These are phyloP conservation scores for Holtermanniella nyarrowii DNA, from an alignment of 768 basidiomycete genomes.

Conservation along the genomic window DNA sequence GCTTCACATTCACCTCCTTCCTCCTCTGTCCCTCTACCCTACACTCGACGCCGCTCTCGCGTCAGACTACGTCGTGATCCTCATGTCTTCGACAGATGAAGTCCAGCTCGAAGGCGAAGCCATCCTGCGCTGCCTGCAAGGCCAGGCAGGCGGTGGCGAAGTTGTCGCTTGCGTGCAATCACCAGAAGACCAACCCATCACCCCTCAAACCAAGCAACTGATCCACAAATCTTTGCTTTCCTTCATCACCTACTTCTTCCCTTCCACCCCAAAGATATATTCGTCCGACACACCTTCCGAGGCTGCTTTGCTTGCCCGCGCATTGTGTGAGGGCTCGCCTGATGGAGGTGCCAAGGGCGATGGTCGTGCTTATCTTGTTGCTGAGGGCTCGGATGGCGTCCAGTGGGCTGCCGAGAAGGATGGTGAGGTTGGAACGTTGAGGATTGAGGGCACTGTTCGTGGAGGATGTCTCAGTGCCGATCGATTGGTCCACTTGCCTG, in stretches of 20 bases:
- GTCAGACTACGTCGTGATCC: constrained; percentile 81
- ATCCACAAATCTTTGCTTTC: constrained; percentile 81
- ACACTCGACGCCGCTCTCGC: constrained; percentile 75
- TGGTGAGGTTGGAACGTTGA: constrained; percentile 52
- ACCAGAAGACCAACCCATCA: constrained; percentile 40
- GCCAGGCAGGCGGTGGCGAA: constrained; percentile 71
- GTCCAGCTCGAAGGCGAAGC: constrained; percentile 80
- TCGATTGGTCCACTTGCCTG: constrained; percentile 74
- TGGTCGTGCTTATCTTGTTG: constrained; percentile 64
- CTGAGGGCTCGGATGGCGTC: constrained; percentile 47
- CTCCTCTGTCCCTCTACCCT: constrained; percentile 60
- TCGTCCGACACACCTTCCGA: constrained; percentile 47
- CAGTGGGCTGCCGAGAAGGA: constrained; percentile 46
- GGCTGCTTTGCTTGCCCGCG: constrained; percentile 49
- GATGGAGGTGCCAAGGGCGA: constrained; percentile 71
- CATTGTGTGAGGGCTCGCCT: constrained; percentile 76
- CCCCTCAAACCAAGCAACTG: constrained; percentile 50
- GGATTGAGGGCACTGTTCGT: constrained; percentile 75
- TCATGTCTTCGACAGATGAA: constrained; percentile 69
- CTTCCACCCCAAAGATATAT: constrained; percentile 63
- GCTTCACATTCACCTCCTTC: constrained; percentile 72
- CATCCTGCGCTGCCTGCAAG: constrained; percentile 73
- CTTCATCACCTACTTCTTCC: constrained; percentile 91
- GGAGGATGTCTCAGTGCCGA: constrained; percentile 69
- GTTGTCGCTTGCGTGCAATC: constrained; percentile 61